A percentile compares a stretch with the other conserved stretches of the same genome.
These are phyloP conservation scores for Neocallimastix lanati DNA, from an alignment of 192 early-diverging fungal genomes.

Conservation along the genomic window DNA sequence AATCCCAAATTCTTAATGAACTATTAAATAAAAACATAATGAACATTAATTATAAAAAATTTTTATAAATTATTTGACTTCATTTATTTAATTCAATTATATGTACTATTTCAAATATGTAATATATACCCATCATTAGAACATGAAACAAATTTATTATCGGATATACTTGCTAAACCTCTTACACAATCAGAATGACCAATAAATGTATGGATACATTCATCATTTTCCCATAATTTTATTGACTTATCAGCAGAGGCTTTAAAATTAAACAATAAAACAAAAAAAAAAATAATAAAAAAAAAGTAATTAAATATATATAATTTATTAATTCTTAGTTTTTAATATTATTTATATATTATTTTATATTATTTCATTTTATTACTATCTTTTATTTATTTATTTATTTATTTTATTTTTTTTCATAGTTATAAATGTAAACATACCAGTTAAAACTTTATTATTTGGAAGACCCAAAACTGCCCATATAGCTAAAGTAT, in stretches of 20 bases:
- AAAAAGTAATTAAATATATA: neutral
- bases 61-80: too few relatives aligned
- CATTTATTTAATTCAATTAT: too few relatives aligned
- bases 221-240: conserved; percentile 52
- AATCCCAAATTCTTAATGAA: conserved; percentile 63
- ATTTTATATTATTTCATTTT: too few relatives aligned
- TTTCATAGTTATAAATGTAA: too few relatives aligned
- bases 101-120: too few relatives aligned
- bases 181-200: conserved; percentile 89
- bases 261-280: conserved; percentile 8
- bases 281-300: too few relatives aligned
- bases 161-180: conserved; percentile 40
- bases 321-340: neutral
- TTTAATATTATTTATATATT: too few relatives aligned
- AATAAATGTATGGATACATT: conserved; percentile 32
- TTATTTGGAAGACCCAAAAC: conserved; percentile 57
- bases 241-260: conserved; percentile 87
- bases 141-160: conserved; percentile 60
- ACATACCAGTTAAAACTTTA: conserved; percentile 61
- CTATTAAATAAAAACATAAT: too few relatives aligned
- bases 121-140: conserved; percentile 57
- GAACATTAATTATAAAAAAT: too few relatives aligned
- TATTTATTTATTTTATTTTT: too few relatives aligned
- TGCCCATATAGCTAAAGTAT: conserved; percentile 78
- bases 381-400: too few relatives aligned